phyloP scores from a whole-genome alignment of 139 green algal species.

The Desmodesmus armatus region DNA sequence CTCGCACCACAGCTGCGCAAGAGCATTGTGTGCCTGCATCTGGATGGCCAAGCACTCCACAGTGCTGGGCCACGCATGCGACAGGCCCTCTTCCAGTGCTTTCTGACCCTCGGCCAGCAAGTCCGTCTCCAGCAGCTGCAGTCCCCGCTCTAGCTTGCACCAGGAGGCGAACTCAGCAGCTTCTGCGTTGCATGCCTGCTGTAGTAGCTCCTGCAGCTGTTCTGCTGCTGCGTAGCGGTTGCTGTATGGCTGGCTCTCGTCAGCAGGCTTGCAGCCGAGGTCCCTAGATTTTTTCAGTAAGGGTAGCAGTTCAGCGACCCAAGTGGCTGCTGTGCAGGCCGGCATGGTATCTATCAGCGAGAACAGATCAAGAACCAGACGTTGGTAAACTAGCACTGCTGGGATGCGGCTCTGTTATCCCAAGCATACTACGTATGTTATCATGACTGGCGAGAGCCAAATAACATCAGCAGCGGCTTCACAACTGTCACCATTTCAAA shows the following conservation, averaged over 20 bases:
- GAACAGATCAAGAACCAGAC: too few relatives aligned
- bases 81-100: slow-evolving; percentile 21
- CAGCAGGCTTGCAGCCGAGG: slow-evolving; percentile 25
- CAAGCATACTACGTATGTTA: too few relatives aligned
- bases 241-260: slow-evolving; percentile 53
- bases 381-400: too few relatives aligned
- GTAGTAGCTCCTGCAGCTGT: slow-evolving; percentile 4
- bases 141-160: slow-evolving; percentile 44
- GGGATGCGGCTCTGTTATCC: too few relatives aligned
- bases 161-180: not conserved
- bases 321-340: too few relatives aligned
- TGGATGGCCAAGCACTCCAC: not conserved
- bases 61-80: not conserved
- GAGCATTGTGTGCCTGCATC: slow-evolving; percentile 57
- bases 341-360: too few relatives aligned
- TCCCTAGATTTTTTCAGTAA: not conserved
- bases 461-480: too few relatives aligned
- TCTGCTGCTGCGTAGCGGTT: slow-evolving; percentile 53
- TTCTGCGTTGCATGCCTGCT: not conserved
- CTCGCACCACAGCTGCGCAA: slow-evolving; percentile 57
- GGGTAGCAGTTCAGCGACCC: not conserved
- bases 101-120: slow-evolving; percentile 54
- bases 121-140: slow-evolving; percentile 68
- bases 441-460: too few relatives aligned
- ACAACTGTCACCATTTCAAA: too few relatives aligned